Evolutionary conservation across 495 filamentous ascomycete genomes (phyloP).

Genomic region (Cenococcum geophilum): DNA sequence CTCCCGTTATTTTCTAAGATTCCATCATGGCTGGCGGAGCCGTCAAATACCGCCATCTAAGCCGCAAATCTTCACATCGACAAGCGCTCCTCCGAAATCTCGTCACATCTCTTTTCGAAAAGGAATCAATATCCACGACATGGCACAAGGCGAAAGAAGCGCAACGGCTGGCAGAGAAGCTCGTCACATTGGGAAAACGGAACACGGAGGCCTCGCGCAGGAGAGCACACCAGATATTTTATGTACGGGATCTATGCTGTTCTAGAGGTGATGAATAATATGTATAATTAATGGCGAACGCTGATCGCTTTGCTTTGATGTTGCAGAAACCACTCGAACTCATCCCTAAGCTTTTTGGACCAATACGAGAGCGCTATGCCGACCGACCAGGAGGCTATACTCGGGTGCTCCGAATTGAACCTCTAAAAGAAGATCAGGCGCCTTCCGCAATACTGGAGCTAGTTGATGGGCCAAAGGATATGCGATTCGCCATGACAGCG

Average conservation of each 20-base stretch:
- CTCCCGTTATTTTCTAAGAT: background rate
- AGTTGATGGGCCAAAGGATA: conserved; percentile 90
- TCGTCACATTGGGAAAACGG: conserved; percentile 87
- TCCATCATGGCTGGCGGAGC: conserved; percentile 71
- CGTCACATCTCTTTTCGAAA: conserved; percentile 86
- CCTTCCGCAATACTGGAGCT: conserved; percentile 89
- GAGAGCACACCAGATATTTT: conserved; percentile 69
- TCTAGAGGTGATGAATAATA: background rate
- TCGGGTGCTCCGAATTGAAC: conserved; percentile 81
- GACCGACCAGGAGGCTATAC: conserved; percentile 89
- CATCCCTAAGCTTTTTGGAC: conserved; percentile 82
- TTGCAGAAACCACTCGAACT: conserved; percentile 36
- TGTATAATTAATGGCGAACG: background rate
- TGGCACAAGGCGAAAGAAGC: conserved; percentile 97
- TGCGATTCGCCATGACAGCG: conserved; percentile 90
- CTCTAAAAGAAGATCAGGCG: conserved; percentile 67
- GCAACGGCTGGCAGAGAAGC: conserved; percentile 83
- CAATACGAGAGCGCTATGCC: conserved; percentile 71
- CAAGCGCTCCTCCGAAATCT: conserved; percentile 92
- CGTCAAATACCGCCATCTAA: conserved; percentile 79
- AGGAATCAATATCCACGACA: conserved; percentile 90
- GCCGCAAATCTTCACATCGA: conserved; percentile 76
- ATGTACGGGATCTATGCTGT: conserved; percentile 48
- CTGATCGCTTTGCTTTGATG: conserved; percentile 3
- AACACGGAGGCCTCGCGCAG: conserved; percentile 69